Percentiles rank a stretch among this genome's conserved stretches.
phyloP scores from a whole-genome alignment of 495 filamentous ascomycete species.

The Acidomyces sp. region DNA sequence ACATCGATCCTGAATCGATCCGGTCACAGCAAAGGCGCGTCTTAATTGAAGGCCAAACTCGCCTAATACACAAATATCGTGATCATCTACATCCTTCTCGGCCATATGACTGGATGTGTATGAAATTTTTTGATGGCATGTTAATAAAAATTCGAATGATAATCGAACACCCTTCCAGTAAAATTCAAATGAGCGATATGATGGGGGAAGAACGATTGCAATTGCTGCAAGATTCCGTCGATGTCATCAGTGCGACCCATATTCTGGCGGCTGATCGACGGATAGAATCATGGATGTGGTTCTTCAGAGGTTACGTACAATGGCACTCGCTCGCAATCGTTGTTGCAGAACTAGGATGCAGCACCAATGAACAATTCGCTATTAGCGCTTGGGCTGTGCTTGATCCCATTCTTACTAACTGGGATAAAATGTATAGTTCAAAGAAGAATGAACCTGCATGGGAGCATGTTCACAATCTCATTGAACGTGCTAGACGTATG shows the following conservation, averaged over 20 bases:
- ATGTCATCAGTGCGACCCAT: conserved; percentile 5
- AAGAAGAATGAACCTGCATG: conserved; percentile 9
- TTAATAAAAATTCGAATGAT: conserved; percentile 8
- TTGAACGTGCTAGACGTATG: conserved; percentile 4
- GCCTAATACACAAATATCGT: conserved; percentile 1
- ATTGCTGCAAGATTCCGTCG: conserved; percentile 6
- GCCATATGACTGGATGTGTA: conserved; percentile 3
- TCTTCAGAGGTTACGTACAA: conserved; percentile 10
- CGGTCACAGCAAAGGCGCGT: neutral
- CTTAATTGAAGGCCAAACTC: neutral
- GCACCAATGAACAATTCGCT: conserved; percentile 5
- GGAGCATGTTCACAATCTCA: conserved; percentile 13
- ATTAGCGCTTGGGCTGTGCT: conserved; percentile 12
- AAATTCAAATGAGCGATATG: conserved; percentile 5
- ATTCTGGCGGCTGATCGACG: neutral
- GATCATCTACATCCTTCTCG: conserved; percentile 8
- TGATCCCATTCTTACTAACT: conserved; percentile 10
- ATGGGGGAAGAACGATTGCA: neutral
- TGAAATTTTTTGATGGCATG: neutral
- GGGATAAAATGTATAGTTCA: conserved; percentile 4
- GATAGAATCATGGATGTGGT: conserved; percentile 7
- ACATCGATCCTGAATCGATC: neutral
- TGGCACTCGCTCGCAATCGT: conserved; percentile 14
- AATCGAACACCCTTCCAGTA: conserved; percentile 3
- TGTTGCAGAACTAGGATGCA: conserved; percentile 10